Conservation (phyloP, 2,329 filamentous ascomycete genomes). For the Thermomyces lanuginosus region DNA sequence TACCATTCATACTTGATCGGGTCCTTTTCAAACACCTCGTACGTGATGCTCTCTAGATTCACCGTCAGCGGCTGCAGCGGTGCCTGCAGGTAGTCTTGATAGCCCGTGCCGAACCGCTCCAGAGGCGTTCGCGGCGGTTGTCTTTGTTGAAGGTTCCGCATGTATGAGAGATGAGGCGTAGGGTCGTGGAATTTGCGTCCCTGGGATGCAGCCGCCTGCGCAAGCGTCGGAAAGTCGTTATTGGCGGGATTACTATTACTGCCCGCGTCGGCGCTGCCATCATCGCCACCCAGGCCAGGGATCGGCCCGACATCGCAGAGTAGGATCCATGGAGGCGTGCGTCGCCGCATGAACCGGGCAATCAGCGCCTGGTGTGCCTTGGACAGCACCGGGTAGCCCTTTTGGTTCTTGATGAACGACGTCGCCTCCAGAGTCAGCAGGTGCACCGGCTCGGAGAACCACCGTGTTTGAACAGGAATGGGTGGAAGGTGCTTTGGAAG, state of each 20-base stretch:
- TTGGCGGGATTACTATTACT: conserved; percentile 9
- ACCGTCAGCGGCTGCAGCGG: conserved; percentile 88
- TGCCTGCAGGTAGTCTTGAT: conserved; percentile 90
- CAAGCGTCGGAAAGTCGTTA: conserved; percentile 49
- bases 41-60: conserved; percentile 91
- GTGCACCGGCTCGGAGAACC: conserved; percentile 47
- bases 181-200: conserved; percentile 38
- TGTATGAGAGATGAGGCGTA: conserved; percentile 58
- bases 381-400: conserved; percentile 42
- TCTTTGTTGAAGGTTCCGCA: conserved; percentile 67
- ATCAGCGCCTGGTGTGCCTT: conserved; percentile 43
- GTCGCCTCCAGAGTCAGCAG: conserved; percentile 37
- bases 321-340: conserved; percentile 43
- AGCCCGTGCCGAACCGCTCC: conserved; percentile 52
- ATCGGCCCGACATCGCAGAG: conserved; percentile 42
- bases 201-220: conserved; percentile 41
- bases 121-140: conserved; percentile 51
- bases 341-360: conserved; percentile 40
- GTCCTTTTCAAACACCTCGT: conserved; percentile 96
- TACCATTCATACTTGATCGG: conserved; percentile 97
- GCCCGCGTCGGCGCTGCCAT: conserved; percentile 9
- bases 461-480: conserved; percentile 39
- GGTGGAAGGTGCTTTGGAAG: conserved; percentile 44
- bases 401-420: conserved; percentile 41
- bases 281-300: conserved; percentile 26